These are phyloP conservation scores for Papiliotrema nemorosa DNA, from an alignment of 1,284 basidiomycete species.

Conservation along the genomic window DNA sequence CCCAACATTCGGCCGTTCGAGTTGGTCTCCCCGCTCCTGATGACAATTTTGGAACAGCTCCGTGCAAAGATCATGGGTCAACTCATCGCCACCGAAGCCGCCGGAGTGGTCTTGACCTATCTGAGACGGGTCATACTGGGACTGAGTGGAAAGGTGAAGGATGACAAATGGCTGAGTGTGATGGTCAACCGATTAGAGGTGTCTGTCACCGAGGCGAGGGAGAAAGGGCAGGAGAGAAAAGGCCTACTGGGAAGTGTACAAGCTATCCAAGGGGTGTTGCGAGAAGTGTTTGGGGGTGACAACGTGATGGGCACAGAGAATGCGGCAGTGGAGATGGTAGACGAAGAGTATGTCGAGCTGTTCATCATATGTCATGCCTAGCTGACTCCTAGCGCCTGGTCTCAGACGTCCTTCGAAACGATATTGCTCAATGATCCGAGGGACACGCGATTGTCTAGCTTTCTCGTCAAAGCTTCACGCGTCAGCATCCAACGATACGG, in stretches of 20 bases:
- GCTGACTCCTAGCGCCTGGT: neutral
- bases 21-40: constrained; percentile 66
- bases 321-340: neutral
- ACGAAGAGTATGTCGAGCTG: constrained; percentile 5
- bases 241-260: constrained; percentile 53
- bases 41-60: constrained; percentile 73
- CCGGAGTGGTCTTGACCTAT: constrained; percentile 63
- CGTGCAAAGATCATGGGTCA: constrained; percentile 59
- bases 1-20: constrained; percentile 13
- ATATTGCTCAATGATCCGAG: neutral
- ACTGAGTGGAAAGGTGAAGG: constrained; percentile 58
- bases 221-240: constrained; percentile 41
- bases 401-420: neutral
- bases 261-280: constrained; percentile 61
- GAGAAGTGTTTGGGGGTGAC: constrained; percentile 13
- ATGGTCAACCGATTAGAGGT: constrained; percentile 22
- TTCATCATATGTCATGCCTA: neutral
- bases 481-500: constrained; percentile 2
- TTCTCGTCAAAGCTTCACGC: neutral
- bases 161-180: constrained; percentile 39
- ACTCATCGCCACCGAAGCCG: constrained; percentile 59
- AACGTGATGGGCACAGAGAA: neutral
- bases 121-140: constrained; percentile 60
- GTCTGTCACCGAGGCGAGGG: constrained; percentile 27
- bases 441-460: neutral